Evolutionary conservation across 768 basidiomycete species (phyloP).

Genomic region (Tricholoma furcatifolium): DNA sequence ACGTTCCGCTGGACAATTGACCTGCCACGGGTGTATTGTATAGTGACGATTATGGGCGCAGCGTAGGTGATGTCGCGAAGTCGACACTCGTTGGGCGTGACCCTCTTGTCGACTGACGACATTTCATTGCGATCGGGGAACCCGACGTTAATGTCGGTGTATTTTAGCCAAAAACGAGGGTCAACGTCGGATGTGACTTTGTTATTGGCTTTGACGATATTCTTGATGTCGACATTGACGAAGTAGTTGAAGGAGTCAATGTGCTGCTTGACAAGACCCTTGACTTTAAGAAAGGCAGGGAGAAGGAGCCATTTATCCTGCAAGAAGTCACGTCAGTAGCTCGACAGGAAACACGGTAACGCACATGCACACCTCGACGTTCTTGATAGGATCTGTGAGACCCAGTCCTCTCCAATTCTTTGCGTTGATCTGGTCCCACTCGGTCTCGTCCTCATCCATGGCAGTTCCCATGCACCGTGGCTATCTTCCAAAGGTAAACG

Average conservation of each 20-base stretch:
- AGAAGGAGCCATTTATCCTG: conserved; percentile 99
- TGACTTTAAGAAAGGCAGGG: conserved; percentile 95
- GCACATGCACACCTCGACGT: conserved; percentile 69
- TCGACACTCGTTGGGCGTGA: conserved; percentile 97
- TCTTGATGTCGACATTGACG: conserved; percentile 95
- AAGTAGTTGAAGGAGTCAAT: conserved; percentile 99
- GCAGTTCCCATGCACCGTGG: conserved; percentile 4
- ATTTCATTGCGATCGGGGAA: conserved; percentile 88
- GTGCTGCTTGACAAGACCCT: conserved; percentile 98
- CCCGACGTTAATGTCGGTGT: conserved; percentile 92
- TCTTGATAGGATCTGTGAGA: conserved; percentile 88
- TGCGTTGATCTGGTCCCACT: conserved; percentile 58
- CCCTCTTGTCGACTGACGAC: conserved; percentile 70
- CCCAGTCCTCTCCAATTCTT: conserved; percentile 75
- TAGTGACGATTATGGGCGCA: conserved; percentile 90
- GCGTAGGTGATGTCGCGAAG: conserved; percentile 93
- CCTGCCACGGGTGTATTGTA: conserved; percentile 92
- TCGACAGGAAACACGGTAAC: neutral
- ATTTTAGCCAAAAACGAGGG: conserved; percentile 95
- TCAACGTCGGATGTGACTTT: conserved; percentile 96
- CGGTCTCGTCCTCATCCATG: conserved; percentile 28
- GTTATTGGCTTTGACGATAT: conserved; percentile 91
- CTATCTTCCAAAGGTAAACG: neutral
- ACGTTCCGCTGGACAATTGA: conserved; percentile 86
- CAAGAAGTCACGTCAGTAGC: conserved; percentile 8